These are phyloP conservation scores for Rubroboletus pulcherrimus DNA, from an alignment of 768 basidiomycete species.

Conservation along the genomic window DNA sequence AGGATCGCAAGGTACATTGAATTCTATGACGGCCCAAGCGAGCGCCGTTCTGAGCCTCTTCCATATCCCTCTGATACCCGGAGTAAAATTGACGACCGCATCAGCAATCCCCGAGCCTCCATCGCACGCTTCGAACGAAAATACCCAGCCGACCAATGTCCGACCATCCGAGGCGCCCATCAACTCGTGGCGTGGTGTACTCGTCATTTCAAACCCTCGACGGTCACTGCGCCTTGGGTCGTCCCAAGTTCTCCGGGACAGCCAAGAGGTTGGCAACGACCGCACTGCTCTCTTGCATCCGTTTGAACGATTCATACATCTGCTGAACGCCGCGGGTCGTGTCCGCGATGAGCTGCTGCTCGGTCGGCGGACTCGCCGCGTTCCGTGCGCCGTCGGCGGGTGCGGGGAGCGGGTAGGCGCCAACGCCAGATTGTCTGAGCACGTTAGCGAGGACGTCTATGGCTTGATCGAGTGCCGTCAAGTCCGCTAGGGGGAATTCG, in stretches of 20 bases:
- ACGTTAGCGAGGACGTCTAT: constrained; percentile 44
- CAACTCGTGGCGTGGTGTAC: background rate
- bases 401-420: constrained; percentile 54
- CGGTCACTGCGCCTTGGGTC: constrained; percentile 9
- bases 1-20: background rate
- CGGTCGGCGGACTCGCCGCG: constrained; percentile 33
- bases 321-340: constrained; percentile 41
- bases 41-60: background rate
- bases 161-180: background rate
- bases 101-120: background rate
- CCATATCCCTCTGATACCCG: background rate
- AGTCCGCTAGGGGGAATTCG: constrained; percentile 36
- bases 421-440: constrained; percentile 59
- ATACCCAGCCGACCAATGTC: background rate
- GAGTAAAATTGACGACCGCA: background rate
- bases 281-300: constrained; percentile 53
- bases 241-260: constrained; percentile 24
- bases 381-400: constrained; percentile 11
- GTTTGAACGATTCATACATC: constrained; percentile 48
- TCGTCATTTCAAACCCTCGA: too few species aligned
- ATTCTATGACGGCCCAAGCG: too few species aligned
- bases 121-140: background rate
- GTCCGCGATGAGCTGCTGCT: constrained; percentile 44
- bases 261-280: constrained; percentile 46
- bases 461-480: constrained; percentile 49